A percentile compares a stretch with the other conserved stretches of the same genome.
These are phyloP conservation scores for Tuber melanosporum DNA, from an alignment of 495 filamentous ascomycete genomes.

Conservation along the genomic window DNA sequence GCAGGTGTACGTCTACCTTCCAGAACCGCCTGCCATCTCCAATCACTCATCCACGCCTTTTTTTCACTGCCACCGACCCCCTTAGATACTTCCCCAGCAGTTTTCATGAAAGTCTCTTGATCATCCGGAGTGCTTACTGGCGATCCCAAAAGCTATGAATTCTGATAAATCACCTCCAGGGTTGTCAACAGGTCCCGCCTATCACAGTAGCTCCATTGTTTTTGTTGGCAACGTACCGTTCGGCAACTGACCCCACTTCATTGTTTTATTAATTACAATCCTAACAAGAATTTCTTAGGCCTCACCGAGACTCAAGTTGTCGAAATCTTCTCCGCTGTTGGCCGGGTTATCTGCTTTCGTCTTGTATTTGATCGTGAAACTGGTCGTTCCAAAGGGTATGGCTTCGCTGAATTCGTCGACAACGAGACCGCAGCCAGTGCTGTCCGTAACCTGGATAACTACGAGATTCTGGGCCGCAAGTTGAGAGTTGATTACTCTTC, in stretches of 20 bases:
- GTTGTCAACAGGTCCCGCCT: constrained; percentile 1
- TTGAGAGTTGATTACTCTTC: constrained; percentile 82
- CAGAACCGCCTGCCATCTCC: neutral
- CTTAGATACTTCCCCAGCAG: neutral
- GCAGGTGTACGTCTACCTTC: neutral
- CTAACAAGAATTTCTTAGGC: constrained; percentile 49
- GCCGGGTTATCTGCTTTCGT: constrained; percentile 80
- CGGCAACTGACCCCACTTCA: constrained; percentile 43
- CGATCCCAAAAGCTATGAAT: neutral
- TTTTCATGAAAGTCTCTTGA: neutral
- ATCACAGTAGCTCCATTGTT: constrained; percentile 45
- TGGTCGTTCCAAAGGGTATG: constrained; percentile 88
- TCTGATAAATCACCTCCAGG: neutral
- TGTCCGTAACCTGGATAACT: constrained; percentile 88
- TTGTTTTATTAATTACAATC: neutral
- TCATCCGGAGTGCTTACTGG: neutral
- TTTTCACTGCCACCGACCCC: neutral
- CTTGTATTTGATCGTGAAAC: constrained; percentile 93
- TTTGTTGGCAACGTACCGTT: constrained; percentile 83
- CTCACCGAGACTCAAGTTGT: constrained; percentile 89
- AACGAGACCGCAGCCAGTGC: constrained; percentile 85
- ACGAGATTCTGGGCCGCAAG: constrained; percentile 89
- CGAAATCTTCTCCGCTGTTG: constrained; percentile 78
- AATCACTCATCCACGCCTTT: neutral
- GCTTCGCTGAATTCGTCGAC: constrained; percentile 89